Evolutionary conservation across 129 eudicot species (phyloP), one percentile per base, ranked within the genome.

Genomic region (Calendula officinalis): DNA sequence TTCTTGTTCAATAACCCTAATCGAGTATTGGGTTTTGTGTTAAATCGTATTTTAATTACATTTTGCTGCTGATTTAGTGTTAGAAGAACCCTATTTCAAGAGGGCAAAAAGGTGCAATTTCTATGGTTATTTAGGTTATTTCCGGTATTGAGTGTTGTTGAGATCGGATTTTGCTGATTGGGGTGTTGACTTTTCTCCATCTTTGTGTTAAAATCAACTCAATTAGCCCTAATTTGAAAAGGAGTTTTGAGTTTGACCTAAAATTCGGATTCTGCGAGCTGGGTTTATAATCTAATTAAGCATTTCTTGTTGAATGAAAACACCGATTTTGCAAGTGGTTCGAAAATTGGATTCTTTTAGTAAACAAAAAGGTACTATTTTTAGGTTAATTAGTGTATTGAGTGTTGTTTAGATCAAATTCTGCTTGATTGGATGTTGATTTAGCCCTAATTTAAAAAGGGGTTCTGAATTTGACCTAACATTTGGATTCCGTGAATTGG

Each of bases 1-100:
- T 45, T 55, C 59, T 73, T 56, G 51, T 13, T 64, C 78, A 73
- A 46, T 60, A 73, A 73, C 51, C 66, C 78, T 50, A 66, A 50
- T 49, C 8, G 42, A 50, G 46, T 38, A 36, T 50, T n/a, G 59
- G 70, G 49, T 11, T 65, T 22, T 30, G 10, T 36, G 39, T 50
- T 50, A 5, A 64, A 50, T 64, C 27, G 4, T 44, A 15, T 39
- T 27, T 22, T 4, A 11, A 33, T 62, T 62, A 38, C 53, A 46
- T 56, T 56, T 66, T 34, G 64, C 44, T 4, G 11, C 34, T 33
- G 69, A 44, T 61, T 52, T 62, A 43, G 45, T 39, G 7, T 22
- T 22, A 2, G 30, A 22, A 22, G 9, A 37, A 50, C 58, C 36
- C 55, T 41, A 39, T 8, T 38, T 70, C 7, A 37, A 59, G 54